These are phyloP conservation scores for Mycena pura DNA, from an alignment of 768 basidiomycete species.

Conservation along the genomic window DNA sequence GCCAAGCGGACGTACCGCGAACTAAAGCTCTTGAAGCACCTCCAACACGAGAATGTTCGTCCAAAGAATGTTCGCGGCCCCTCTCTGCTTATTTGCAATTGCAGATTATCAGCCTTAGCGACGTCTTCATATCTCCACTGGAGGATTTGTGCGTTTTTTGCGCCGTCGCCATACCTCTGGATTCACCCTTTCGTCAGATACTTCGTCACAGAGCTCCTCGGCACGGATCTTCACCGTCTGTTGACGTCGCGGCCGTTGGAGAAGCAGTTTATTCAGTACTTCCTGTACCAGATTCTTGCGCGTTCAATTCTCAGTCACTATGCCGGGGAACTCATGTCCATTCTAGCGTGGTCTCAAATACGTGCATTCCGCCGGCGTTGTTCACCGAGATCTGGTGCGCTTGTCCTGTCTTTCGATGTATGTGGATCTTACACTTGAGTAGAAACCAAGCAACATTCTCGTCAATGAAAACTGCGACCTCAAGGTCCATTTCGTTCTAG, in stretches of 20 bases:
- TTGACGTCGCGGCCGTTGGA: constrained; percentile 96
- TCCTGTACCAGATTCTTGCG: constrained; percentile 97
- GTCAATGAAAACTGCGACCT: constrained; percentile 99
- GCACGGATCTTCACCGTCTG: constrained; percentile 96
- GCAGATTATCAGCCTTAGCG: constrained; percentile 97
- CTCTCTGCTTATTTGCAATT: constrained; percentile 5
- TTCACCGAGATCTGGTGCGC: constrained; percentile 92
- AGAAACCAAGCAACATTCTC: constrained; percentile 99
- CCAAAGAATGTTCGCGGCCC: neutral
- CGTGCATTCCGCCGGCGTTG: constrained; percentile 98
- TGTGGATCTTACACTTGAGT: constrained; percentile 11
- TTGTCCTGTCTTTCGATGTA: neutral
- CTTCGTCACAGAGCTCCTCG: constrained; percentile 98
- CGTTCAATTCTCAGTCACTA: constrained; percentile 33
- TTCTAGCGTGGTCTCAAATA: constrained; percentile 95
- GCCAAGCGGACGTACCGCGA: constrained; percentile 98
- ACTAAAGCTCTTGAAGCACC: constrained; percentile 97
- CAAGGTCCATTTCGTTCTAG: constrained; percentile 61
- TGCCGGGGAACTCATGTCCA: constrained; percentile 1
- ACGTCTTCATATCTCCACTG: constrained; percentile 99
- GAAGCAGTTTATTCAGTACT: constrained; percentile 99
- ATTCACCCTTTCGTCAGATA: constrained; percentile 63
- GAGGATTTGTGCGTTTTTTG: constrained; percentile 85
- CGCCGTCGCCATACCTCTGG: constrained; percentile 2
- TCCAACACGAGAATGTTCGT: constrained; percentile 96